Evolutionary conservation across 495 filamentous ascomycete genomes (phyloP).

Genomic region (Aspergillus affinis): DNA sequence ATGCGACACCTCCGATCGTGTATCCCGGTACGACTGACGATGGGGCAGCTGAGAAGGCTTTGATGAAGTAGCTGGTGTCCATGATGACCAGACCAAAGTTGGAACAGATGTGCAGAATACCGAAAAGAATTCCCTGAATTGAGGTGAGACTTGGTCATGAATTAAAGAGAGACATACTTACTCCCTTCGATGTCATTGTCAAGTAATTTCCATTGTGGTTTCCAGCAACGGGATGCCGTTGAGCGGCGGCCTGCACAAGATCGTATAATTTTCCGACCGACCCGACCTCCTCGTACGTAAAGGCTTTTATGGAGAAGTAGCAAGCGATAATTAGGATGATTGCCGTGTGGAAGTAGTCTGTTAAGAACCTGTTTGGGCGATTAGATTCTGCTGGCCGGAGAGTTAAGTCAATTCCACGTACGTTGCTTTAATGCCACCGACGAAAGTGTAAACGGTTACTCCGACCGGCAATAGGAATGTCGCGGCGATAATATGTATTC

Average conservation of each 20-base stretch:
- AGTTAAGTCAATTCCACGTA: slow-evolving; percentile 17
- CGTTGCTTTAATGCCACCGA: slow-evolving; percentile 50
- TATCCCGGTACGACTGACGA: slow-evolving; percentile 43
- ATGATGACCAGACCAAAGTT: slow-evolving; percentile 47
- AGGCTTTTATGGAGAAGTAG: slow-evolving; percentile 48
- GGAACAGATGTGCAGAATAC: slow-evolving; percentile 42
- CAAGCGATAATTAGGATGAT: slow-evolving; percentile 49
- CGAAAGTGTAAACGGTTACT: slow-evolving; percentile 43
- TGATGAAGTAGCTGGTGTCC: slow-evolving; percentile 50
- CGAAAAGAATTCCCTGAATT: slow-evolving; percentile 41
- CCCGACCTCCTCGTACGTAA: slow-evolving; percentile 39
- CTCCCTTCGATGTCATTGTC: slow-evolving; percentile 50
- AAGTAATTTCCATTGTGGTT: slow-evolving; percentile 50
- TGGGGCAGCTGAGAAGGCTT: slow-evolving; percentile 43
- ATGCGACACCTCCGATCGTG: slow-evolving; percentile 44
- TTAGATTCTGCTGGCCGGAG: slow-evolving; percentile 15
- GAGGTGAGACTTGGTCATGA: not conserved
- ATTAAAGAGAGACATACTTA: slow-evolving; percentile 6
- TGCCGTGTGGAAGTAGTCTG: slow-evolving; percentile 43
- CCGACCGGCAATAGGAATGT: slow-evolving; percentile 46
- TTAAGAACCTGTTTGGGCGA: slow-evolving; percentile 38
- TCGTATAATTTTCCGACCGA: slow-evolving; percentile 46
- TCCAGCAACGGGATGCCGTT: slow-evolving; percentile 41
- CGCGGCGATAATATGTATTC: slow-evolving; percentile 47
- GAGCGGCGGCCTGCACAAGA: slow-evolving; percentile 42